Evolutionary conservation across 257 asterid genomes (phyloP).

Genomic region (Primulina huaijiensis): DNA sequence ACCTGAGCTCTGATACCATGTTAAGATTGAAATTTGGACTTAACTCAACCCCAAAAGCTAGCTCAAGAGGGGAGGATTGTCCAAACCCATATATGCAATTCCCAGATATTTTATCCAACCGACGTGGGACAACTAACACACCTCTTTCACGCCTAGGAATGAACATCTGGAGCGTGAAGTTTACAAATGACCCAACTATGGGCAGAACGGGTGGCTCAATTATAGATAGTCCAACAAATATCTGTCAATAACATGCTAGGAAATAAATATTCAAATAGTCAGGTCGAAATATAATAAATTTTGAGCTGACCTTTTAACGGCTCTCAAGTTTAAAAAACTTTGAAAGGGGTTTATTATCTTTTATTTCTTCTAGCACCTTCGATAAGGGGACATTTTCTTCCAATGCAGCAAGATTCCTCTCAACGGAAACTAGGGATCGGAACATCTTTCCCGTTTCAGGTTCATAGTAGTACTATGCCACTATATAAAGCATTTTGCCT

Average conservation of each 20-base stretch:
- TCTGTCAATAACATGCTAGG: not conserved
- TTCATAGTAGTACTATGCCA: conserved; percentile 67
- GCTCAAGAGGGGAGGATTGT: no score
- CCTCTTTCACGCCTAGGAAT: no score
- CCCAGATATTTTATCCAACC: no score
- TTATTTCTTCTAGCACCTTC: conserved; percentile 40
- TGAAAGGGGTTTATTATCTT: conserved; percentile 54
- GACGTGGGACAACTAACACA: no score
- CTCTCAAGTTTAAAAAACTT: conserved; percentile 48
- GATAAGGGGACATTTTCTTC: conserved; percentile 52
- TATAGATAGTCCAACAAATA: no score
- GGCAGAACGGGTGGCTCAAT: no score
- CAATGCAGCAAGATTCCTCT: conserved; percentile 52
- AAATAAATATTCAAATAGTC: conserved; percentile 5
- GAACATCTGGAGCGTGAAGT: no score
- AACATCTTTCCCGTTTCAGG: conserved; percentile 70
- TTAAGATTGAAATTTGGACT: no score
- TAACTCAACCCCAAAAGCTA: no score
- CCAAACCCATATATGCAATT: no score
- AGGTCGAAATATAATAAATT: not conserved
- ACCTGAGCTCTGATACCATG: no score
- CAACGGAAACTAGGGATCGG: conserved; percentile 57
- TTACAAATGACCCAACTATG: no score
- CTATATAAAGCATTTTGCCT: conserved; percentile 4
- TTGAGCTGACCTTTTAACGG: conserved; percentile 42